Evolutionary conservation across 352 stramenopile species (phyloP), one percentile per base, ranked within the genome.

Genomic region (Nothophytophthora sp.): DNA sequence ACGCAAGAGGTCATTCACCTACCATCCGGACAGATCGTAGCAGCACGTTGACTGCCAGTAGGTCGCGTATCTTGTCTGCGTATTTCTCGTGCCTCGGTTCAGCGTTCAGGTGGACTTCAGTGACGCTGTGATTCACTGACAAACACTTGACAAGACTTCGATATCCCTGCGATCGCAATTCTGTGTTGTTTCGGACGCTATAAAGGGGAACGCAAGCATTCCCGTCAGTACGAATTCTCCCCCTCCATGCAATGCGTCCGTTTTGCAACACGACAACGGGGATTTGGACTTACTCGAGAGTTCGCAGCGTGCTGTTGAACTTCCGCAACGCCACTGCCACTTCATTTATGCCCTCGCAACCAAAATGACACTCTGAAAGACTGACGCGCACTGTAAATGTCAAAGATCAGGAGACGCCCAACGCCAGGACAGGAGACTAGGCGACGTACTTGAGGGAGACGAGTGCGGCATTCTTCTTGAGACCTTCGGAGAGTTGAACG

Each of bases 381-480:
- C 77, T 88, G 24, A 19, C n/a, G n/a, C n/a, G n/a, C n/a, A n/a
- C n/a, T n/a, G n/a, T n/a, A n/a, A n/a, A n/a, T n/a, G n/a, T n/a
- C n/a, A n/a, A n/a, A n/a, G n/a, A n/a, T n/a, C n/a, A n/a, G n/a
- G n/a, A n/a, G n/a, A n/a, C n/a, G n/a, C n/a, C n/a, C n/a, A n/a
- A n/a, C n/a, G n/a, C n/a, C n/a, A n/a, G n/a, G n/a, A n/a, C n/a
- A n/a, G n/a, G n/a, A n/a, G n/a, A 23, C n/a, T n/a, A n/a, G n/a
- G n/a, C n/a, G n/a, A 60, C 65, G 24, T 46, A 91, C 81, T 73
- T 61, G 15, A 88, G 36, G 15, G 60, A 61, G 40, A 65, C 20
- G 2, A 92, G 54, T 6, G 63, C 56, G 1, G 71, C 42, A 25
- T 86, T 90, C 36, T 83, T 85, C 54, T 81, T 76, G 24, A 88